phyloP scores from a whole-genome alignment of 2,329 filamentous ascomycete species.

The Akanthomyces lecanii region DNA sequence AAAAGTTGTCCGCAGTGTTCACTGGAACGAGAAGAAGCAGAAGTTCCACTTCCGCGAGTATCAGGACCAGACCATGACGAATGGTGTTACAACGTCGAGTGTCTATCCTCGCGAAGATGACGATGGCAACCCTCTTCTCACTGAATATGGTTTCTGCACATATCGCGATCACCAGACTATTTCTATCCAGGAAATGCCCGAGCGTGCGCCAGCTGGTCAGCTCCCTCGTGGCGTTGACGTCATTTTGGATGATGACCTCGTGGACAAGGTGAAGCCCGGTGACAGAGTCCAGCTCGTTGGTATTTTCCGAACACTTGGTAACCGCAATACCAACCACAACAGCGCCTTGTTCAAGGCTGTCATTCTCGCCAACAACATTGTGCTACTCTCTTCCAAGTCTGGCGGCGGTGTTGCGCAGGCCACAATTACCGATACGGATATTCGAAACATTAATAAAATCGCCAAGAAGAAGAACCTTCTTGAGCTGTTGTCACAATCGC shows the following conservation, averaged over 20 bases:
- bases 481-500: conserved; percentile 84
- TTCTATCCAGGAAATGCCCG: conserved; percentile 98
- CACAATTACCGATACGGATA: conserved; percentile 91
- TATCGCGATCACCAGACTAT: conserved; percentile 97
- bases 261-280: conserved; percentile 90
- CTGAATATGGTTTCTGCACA: conserved; percentile 92
- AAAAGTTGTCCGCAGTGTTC: conserved; percentile 97
- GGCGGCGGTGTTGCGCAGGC: conserved; percentile 90
- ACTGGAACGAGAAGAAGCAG: conserved; percentile 84
- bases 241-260: conserved; percentile 92
- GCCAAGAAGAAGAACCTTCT: conserved; percentile 93
- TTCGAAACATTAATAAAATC: conserved; percentile 97
- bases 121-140: conserved; percentile 84
- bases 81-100: conserved; percentile 79
- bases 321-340: conserved; percentile 83
- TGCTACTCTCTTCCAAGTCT: conserved; percentile 91
- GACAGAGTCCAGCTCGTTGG: conserved; percentile 97
- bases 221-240: conserved; percentile 93
- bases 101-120: conserved; percentile 94
- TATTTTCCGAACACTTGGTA: conserved; percentile 89
- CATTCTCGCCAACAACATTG: conserved; percentile 90
- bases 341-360: conserved; percentile 94
- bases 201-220: conserved; percentile 90
- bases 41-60: conserved; percentile 90
- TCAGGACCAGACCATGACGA: conserved; percentile 95